phyloP scores from a whole-genome alignment of 176 grass and related monocot species.

The Oryza longistaminata region DNA sequence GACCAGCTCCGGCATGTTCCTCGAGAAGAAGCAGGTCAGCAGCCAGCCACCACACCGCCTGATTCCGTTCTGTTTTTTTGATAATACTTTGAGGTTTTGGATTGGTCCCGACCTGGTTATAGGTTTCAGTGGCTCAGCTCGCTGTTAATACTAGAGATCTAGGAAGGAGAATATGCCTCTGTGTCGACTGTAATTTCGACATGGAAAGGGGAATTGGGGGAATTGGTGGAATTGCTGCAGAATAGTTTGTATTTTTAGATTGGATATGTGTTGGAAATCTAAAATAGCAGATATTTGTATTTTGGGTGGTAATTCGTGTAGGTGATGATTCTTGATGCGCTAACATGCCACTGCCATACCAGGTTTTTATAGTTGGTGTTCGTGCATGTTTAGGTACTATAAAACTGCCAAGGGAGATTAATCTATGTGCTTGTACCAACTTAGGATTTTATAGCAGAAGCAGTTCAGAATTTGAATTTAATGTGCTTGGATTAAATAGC shows the following conservation, averaged over 20 bases:
- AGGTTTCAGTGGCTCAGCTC: background rate
- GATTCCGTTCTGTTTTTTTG: background rate
- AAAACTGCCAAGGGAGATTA: background rate
- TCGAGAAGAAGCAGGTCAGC: conserved; percentile 75
- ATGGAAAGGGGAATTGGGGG: background rate
- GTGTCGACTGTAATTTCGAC: background rate
- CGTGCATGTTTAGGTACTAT: background rate
- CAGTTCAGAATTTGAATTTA: background rate
- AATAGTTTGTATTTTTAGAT: background rate
- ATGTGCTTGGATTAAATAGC: background rate
- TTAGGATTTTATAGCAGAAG: background rate
- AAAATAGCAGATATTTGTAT: background rate
- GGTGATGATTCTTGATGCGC: background rate
- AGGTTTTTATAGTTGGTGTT: background rate
- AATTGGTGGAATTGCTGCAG: background rate
- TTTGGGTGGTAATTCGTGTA: background rate
- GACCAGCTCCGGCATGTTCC: conserved; percentile 91
- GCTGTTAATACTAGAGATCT: background rate
- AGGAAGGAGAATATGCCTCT: conserved; percentile 19
- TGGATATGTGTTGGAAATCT: background rate
- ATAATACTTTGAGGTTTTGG: background rate
- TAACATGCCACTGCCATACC: background rate
- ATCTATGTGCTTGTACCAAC: background rate
- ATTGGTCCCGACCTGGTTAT: background rate
- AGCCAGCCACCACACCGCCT: background rate